Base-by-base conservation (phyloP, 2,329 filamentous ascomycete species). In the Fusarium heterosporum region DNA sequence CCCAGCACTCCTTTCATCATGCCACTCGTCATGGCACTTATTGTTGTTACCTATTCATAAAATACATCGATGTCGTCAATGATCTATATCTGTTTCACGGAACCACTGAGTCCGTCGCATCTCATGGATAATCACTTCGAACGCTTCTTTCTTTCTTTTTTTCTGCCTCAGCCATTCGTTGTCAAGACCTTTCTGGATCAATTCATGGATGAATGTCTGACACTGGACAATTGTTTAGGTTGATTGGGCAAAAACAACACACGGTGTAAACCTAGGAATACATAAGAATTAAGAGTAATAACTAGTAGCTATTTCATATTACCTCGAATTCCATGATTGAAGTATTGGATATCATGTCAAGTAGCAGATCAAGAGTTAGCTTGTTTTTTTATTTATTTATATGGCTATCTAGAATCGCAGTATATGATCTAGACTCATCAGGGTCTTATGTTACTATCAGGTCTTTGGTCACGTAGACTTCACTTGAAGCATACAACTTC, bases 211-310 rank as follows among this genome's bases (percentile, higher is more conserved):
- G 38, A 36, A 17, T n/a, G 61, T 49, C 34, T 50, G 30, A 26
- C 17, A 17, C 39, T 47, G 42, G 26, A 51, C 60, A 51, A 38
- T 25, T 42, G 36, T 22, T 45, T 39, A 42, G 42, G 42, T 32
- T 40, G 28, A 30, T 54, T 53, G 56, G 55, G 47, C 32, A 36
- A 36, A 41, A 43, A 54, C 50, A 39, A 32, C 17, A 19, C 19
- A 45, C 14, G 60, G 55, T 61, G 41, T 51, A 47, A 48, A 47
- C 28, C 50, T 19, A 30, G 40, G 49, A 49, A 30, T 46, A 22
- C 47, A 52, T 48, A 40, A 30, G 32, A 19, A 38, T 48, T 10
- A 40, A 66, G 42, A 60, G 40, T 68, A 68, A 68, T 61, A 68
- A 51, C 30, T 68, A 68, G 53, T 61, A 68, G 39, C 26, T 56